Evolutionary conservation across 164 flowering plant species (phyloP).

Genomic region (Vitis cinerea): DNA sequence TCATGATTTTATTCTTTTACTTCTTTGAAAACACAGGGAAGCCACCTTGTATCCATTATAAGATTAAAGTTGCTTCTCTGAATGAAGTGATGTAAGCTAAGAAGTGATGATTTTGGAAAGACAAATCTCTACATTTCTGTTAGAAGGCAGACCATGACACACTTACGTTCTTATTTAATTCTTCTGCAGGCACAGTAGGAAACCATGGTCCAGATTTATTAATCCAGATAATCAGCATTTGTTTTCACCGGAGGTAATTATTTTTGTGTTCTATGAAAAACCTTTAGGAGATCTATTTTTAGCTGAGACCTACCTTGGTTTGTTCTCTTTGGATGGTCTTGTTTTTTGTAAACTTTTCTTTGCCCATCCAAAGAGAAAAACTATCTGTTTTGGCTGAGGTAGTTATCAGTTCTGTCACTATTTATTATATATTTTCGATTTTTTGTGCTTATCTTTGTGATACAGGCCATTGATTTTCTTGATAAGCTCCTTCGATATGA

Average conservation of each 20-base stretch:
- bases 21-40: no score
- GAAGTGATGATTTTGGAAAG: no score
- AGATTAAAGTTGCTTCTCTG: no score
- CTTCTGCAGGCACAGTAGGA: conserved; percentile 76
- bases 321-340: no score
- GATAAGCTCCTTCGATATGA: conserved; percentile 91
- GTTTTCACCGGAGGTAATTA: conserved; percentile 67
- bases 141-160: not conserved
- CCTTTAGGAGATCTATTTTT: no score
- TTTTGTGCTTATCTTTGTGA: conserved; percentile 4
- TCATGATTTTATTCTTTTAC: not conserved
- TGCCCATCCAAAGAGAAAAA: no score
- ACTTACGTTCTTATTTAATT: not conserved
- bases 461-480: conserved; percentile 89
- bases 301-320: no score
- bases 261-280: not conserved
- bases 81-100: no score
- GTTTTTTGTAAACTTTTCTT: no score
- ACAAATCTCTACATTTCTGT: no score
- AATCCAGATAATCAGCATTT: conserved; percentile 81
- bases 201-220: conserved; percentile 84
- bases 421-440: conserved; percentile 2
- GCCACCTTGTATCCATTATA: no score
- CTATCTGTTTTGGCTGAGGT: not conserved
- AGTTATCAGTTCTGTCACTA: not conserved